phyloP scores from a whole-genome alignment of 1,284 basidiomycete genomes.

The Melanopsichium pennsylvanicum region DNA sequence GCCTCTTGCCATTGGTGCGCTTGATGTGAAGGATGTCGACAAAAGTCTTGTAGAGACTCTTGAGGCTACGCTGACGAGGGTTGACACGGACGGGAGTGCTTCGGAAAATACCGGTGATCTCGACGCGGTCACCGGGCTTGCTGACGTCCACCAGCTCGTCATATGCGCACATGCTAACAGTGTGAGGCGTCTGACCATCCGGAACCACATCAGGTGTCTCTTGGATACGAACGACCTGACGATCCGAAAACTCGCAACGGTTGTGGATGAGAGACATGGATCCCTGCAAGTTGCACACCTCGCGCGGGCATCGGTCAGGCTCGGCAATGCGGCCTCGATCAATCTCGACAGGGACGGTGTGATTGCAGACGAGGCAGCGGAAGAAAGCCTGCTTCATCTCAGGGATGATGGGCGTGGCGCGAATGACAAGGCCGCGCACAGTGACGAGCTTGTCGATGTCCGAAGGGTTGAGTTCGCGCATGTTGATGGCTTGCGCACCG shows the following conservation, averaged over 20 bases:
- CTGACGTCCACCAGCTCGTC: slow-evolving; percentile 94
- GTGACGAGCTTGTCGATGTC: slow-evolving; percentile 76
- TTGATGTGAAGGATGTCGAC: slow-evolving; percentile 93
- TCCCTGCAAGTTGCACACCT: slow-evolving; percentile 84
- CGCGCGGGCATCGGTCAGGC: slow-evolving; percentile 87
- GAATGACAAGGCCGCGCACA: slow-evolving; percentile 95
- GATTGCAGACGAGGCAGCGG: slow-evolving; percentile 92
- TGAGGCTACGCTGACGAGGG: slow-evolving; percentile 86
- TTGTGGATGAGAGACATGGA: slow-evolving; percentile 97
- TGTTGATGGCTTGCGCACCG: slow-evolving; percentile 73
- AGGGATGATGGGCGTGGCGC: slow-evolving; percentile 95
- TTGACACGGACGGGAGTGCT: slow-evolving; percentile 93
- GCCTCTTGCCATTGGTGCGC: slow-evolving; percentile 74
- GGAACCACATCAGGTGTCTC: slow-evolving; percentile 98
- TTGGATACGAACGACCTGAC: slow-evolving; percentile 92
- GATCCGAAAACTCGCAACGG: slow-evolving; percentile 91
- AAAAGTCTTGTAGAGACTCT: slow-evolving; percentile 96
- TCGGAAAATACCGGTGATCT: slow-evolving; percentile 92
- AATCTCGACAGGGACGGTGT: slow-evolving; percentile 93
- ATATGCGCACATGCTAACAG: slow-evolving; percentile 92
- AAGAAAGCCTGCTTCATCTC: slow-evolving; percentile 99
- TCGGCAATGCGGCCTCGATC: slow-evolving; percentile 95
- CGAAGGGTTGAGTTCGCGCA: slow-evolving; percentile 63
- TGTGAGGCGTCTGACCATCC: slow-evolving; percentile 97
- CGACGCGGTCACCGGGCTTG: slow-evolving; percentile 92